Conservation (phyloP, 2,329 filamentous ascomycete genomes). For the Aspergillus sojae region DNA sequence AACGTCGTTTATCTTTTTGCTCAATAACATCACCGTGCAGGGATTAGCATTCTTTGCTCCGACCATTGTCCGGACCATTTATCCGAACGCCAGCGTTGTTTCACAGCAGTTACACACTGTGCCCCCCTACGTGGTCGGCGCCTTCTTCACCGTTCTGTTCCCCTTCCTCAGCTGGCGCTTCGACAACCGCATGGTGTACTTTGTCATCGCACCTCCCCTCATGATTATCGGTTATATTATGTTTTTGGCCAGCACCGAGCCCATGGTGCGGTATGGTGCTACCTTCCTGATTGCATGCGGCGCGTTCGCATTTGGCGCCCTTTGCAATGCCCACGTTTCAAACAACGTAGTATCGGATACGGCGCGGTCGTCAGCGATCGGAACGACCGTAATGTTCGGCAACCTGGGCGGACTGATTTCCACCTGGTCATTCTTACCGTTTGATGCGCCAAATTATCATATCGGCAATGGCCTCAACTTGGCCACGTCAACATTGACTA, state of each 20-base stretch:
- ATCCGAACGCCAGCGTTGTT: conserved; percentile 59
- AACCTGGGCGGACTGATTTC: conserved; percentile 70
- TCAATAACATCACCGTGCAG: conserved; percentile 72
- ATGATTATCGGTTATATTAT: conserved; percentile 72
- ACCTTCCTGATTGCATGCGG: conserved; percentile 70
- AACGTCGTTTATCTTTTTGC: conserved; percentile 62
- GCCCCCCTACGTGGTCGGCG: conserved; percentile 70
- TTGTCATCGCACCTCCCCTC: conserved; percentile 62
- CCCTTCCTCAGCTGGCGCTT: conserved; percentile 64
- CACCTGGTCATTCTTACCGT: conserved; percentile 67
- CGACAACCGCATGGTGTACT: conserved; percentile 63
- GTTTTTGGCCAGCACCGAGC: conserved; percentile 61
- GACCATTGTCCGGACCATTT: conserved; percentile 71
- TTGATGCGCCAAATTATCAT: conserved; percentile 66
- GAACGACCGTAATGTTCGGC: conserved; percentile 70
- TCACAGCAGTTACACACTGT: conserved; percentile 71
- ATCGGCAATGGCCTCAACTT: conserved; percentile 74
- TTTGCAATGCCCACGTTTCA: conserved; percentile 68
- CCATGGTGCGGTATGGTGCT: conserved; percentile 65
- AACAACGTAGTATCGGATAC: conserved; percentile 75
- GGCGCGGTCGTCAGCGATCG: conserved; percentile 67
- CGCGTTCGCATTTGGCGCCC: conserved; percentile 64
- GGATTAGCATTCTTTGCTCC: conserved; percentile 71
- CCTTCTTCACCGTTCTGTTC: conserved; percentile 65
- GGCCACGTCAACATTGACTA: conserved; percentile 59